Conservation (phyloP, 352 stramenopile species). For the Pythium coloratum region DNA sequence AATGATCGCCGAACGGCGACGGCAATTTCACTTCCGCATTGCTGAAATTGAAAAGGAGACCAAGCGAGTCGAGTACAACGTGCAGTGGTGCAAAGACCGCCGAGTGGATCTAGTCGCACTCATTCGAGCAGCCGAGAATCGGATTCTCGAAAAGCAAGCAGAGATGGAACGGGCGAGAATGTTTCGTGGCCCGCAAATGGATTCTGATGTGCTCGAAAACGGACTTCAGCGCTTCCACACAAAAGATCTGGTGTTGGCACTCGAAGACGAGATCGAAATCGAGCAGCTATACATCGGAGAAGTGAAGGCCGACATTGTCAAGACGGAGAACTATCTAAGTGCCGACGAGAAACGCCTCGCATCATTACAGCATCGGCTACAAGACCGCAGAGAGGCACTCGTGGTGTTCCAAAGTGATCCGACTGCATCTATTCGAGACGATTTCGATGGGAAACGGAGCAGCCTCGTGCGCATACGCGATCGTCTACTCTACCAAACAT, state of each 20-base stretch:
- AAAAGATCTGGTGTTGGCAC: constrained; percentile 63
- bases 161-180: constrained; percentile 68
- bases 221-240: constrained; percentile 77
- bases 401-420: constrained; percentile 51
- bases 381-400: constrained; percentile 45
- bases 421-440: constrained; percentile 14
- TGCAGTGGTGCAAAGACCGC: constrained; percentile 73
- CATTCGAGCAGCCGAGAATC: constrained; percentile 61
- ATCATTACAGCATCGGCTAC: constrained; percentile 34
- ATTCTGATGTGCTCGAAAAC: constrained; percentile 75
- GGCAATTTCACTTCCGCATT: constrained; percentile 79
- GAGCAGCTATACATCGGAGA: constrained; percentile 86
- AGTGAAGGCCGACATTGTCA: constrained; percentile 67
- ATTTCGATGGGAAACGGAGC: constrained; percentile 5
- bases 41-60: constrained; percentile 53
- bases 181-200: constrained; percentile 74
- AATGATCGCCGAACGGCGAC: constrained; percentile 49
- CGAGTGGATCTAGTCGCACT: constrained; percentile 69
- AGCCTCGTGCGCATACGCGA: constrained; percentile 43
- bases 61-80: constrained; percentile 70
- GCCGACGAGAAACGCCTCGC: constrained; percentile 48
- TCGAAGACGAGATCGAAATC: constrained; percentile 84
- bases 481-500: constrained; percentile 45
- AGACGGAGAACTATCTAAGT: constrained; percentile 70
- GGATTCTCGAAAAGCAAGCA: constrained; percentile 78